phyloP scores from a whole-genome alignment of 202 grass and related monocot species.

The Eragrostis tef region DNA sequence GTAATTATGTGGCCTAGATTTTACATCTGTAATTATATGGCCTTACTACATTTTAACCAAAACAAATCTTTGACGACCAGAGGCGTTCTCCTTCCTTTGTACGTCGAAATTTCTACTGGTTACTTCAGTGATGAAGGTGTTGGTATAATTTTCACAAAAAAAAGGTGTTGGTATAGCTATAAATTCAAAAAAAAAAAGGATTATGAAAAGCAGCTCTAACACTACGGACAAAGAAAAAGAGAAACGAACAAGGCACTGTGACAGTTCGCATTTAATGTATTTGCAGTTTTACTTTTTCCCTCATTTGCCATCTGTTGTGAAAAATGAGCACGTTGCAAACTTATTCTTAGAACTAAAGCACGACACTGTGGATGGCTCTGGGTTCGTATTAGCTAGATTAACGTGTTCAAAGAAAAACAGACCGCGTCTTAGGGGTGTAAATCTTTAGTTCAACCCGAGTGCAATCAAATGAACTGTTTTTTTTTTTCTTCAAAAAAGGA shows the following conservation, averaged over 20 bases:
- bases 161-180: too few species aligned
- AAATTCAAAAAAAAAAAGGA: too few species aligned
- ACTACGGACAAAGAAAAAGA: background rate
- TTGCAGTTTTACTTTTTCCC: background rate
- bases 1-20: slow-evolving; percentile 18
- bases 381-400: background rate
- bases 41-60: background rate
- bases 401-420: too few species aligned
- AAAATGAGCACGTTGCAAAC: background rate
- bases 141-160: too few species aligned
- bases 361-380: background rate
- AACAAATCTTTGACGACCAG: background rate
- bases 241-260: too few species aligned
- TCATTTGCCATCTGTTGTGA: background rate
- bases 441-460: too few species aligned
- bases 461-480: too few species aligned
- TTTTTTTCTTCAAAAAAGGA: too few species aligned
- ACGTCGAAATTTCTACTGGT: background rate
- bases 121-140: background rate
- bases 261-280: background rate
- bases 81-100: background rate
- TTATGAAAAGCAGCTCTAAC: background rate
- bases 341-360: background rate
- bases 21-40: slow-evolving; percentile 16
- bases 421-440: too few species aligned